These are phyloP conservation scores for Stemphylium lycopersici DNA, from an alignment of 2,329 filamentous ascomycete species.

Conservation along the genomic window DNA sequence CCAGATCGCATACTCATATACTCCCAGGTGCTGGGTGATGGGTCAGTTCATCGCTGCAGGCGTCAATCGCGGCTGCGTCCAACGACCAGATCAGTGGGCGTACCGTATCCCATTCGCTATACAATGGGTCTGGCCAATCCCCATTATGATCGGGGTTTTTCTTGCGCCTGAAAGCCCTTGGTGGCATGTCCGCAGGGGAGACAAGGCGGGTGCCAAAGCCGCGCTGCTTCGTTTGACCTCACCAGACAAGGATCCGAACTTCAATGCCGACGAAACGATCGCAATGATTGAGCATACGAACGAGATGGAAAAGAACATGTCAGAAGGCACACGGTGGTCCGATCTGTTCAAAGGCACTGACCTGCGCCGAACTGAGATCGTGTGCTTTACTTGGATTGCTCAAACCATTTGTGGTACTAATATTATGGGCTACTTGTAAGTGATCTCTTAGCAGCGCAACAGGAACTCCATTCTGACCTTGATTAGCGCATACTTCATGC, in stretches of 20 bases:
- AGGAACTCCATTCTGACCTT: conserved; percentile 7
- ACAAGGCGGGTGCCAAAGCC: conserved; percentile 67
- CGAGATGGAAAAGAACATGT: conserved; percentile 74
- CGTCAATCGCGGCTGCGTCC: conserved; percentile 69
- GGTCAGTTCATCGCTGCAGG: conserved; percentile 74
- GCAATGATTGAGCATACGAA: conserved; percentile 92
- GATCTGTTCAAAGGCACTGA: conserved; percentile 84
- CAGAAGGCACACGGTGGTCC: conserved; percentile 70
- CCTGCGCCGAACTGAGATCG: conserved; percentile 75
- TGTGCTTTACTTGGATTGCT: conserved; percentile 56
- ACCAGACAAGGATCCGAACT: conserved; percentile 63
- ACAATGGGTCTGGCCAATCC: conserved; percentile 77
- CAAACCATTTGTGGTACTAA: conserved; percentile 53
- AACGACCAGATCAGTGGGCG: conserved; percentile 68
- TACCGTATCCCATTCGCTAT: conserved; percentile 70
- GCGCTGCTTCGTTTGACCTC: conserved; percentile 70
- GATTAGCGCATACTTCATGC: conserved; percentile 53
- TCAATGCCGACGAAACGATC: conserved; percentile 60
- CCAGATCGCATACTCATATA: neutral
- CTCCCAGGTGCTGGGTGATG: conserved; percentile 67
- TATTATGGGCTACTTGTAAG: conserved; percentile 52
- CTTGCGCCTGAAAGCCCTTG: conserved; percentile 73
- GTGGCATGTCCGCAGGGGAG: conserved; percentile 72
- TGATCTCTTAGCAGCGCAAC: neutral
- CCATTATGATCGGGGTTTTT: conserved; percentile 67